Conservation (phyloP, 164 flowering plant genomes). For the Akebia trifoliata region DNA sequence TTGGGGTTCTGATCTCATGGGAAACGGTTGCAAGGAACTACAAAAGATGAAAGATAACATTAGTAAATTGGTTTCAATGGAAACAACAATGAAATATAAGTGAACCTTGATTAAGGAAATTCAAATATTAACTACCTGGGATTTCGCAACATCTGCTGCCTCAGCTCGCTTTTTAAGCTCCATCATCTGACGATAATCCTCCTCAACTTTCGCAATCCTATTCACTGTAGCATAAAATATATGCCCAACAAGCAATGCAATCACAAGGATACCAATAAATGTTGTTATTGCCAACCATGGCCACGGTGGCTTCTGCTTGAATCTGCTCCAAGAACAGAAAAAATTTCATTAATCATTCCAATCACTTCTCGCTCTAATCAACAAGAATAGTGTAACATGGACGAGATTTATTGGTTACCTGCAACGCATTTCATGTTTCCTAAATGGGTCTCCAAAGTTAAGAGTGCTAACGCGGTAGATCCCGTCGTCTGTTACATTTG, state of each 20-base stretch:
- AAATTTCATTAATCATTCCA: conserved; percentile 3
- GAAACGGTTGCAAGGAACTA: conserved; percentile 98
- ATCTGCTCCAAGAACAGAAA: conserved; percentile 40
- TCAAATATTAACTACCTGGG: conserved; percentile 35
- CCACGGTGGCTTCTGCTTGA: conserved; percentile 72
- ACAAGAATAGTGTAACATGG: background rate
- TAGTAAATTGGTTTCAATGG: background rate
- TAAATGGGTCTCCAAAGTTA: conserved; percentile 88
- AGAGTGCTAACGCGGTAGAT: conserved; percentile 55
- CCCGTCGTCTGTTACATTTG: conserved; percentile 36
- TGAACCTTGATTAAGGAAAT: background rate
- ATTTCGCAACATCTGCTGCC: conserved; percentile 91
- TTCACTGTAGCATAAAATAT: conserved; percentile 74
- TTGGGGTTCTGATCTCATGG: conserved; percentile 97
- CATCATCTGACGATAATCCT: conserved; percentile 71
- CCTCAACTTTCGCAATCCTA: conserved; percentile 77
- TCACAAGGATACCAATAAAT: conserved; percentile 60
- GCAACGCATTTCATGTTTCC: conserved; percentile 97
- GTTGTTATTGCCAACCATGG: conserved; percentile 64
- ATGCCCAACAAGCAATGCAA: conserved; percentile 63
- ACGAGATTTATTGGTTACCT: conserved; percentile 39
- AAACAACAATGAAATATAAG: background rate
- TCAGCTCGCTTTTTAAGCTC: conserved; percentile 80
- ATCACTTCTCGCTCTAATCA: background rate
- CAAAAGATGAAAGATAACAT: conserved; percentile 17